Evolutionary conservation across 2,329 filamentous ascomycete species (phyloP), one percentile per base, ranked within the genome.

Genomic region (Cercospora sp.): DNA sequence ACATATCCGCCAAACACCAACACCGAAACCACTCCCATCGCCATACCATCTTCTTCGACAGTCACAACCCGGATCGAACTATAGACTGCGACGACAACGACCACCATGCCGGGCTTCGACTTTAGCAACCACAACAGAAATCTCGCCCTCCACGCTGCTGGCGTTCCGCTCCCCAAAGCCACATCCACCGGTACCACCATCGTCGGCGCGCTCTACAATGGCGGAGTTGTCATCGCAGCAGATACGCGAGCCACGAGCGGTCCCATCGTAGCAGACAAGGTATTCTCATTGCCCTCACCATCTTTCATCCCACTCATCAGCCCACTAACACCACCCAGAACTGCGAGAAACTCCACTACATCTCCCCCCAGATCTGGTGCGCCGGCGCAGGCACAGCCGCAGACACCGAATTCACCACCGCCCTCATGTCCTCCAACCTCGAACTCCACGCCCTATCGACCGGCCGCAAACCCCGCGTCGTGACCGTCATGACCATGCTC

Each of bases 111-210:
- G 77, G 94, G 94, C 84, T 97, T 97, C 87, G 94, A 98, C 85
- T 99, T 99, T 87, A 96, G 93, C 82, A 99, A 99, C 87, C 95
- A 98, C 89, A 97, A 97, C 88, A 93, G 95, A 86, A 99, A 99
- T 88, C 89, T 91, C 80, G 94, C 94, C 73, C 89, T 99, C 75
- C 94, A 98, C 81, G 93, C 94, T 76, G 89, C 91, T 82, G 96
- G 96, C 75, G 91, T 98, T 63, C 95, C 95, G 70, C 86, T 98
- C 69, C 95, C 96, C 77, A 98, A 97, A 85, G 95, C 95, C 71
- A 99, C 95, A 69, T 97, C 94, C 83, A 99, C 95, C 69, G 95
- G 95, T 85, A 99, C 95, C 68, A 99, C 95, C 73, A 99, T 99
- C 82, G 95, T 99, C 62, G 95, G 95, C 76, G 98, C 94, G 79